Percentiles rank a stretch among this genome's conserved stretches.
Conservation (phyloP, 192 early-diverging fungal genomes). For the Rhizophagus sp. region DNA sequence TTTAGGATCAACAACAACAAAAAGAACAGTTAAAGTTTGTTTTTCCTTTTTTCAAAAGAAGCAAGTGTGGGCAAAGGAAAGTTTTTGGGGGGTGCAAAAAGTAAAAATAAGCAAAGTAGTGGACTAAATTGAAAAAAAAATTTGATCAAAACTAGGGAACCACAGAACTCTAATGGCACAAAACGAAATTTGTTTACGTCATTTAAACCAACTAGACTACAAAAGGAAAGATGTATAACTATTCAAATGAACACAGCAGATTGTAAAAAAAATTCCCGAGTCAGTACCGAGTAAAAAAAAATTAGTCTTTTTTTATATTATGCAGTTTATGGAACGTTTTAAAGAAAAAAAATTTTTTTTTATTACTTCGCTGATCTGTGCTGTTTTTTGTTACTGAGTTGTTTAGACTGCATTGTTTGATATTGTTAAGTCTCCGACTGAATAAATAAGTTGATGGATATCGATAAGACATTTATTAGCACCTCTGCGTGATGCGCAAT, state of each 20-base stretch:
- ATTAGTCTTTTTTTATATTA: neutral
- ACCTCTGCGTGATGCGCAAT: neutral
- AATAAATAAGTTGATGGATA: neutral
- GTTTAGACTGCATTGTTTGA: constrained; percentile 1
- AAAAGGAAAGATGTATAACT: neutral
- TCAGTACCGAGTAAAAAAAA: neutral
- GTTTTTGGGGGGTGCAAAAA: constrained; percentile 8
- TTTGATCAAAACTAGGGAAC: constrained; percentile 22
- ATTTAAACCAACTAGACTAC: neutral
- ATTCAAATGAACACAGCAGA: neutral
- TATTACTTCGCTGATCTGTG: neutral
- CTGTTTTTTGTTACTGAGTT: neutral
- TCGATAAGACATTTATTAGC: neutral
- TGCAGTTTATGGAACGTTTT: neutral
- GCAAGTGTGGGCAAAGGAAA: constrained; percentile 14
- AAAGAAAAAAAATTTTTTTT: neutral
- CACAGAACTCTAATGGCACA: constrained; percentile 14
- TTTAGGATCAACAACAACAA: neutral
- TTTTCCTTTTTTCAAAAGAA: constrained; percentile 9
- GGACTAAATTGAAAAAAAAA: constrained; percentile 17
- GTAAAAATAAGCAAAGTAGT: neutral
- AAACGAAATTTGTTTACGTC: constrained; percentile 14
- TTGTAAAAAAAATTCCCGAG: neutral
- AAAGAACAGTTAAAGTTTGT: neutral
- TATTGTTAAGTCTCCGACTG: neutral